phyloP scores from a whole-genome alignment of 148 eudicot genomes.

The Rhododendron molle region DNA sequence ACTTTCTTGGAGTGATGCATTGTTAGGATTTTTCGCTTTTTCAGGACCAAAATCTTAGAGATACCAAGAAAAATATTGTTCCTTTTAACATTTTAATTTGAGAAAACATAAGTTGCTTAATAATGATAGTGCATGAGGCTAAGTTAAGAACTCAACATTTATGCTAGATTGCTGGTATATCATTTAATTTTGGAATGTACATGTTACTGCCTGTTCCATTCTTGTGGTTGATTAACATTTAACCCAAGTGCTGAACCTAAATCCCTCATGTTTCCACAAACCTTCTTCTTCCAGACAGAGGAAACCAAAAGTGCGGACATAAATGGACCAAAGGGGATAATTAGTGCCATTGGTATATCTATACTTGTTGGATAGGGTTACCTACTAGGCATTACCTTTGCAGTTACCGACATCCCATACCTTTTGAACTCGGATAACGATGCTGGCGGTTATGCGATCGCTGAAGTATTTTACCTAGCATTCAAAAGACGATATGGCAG shows the following conservation, averaged over 20 bases:
- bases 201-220: neutral
- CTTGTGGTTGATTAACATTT: neutral
- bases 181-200: neutral
- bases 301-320: constrained; percentile 87
- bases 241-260: constrained; percentile 4
- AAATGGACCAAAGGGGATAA: constrained; percentile 95
- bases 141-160: neutral
- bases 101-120: neutral
- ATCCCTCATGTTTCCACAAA: constrained; percentile 4
- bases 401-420: constrained; percentile 73
- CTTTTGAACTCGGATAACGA: constrained; percentile 66
- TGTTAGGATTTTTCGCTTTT: neutral
- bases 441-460: constrained; percentile 96
- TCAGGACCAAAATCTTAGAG: neutral
- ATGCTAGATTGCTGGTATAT: neutral
- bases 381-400: constrained; percentile 87
- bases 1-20: neutral
- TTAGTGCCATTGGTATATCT: constrained; percentile 87
- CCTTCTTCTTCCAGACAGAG: constrained; percentile 58
- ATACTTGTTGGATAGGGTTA: constrained; percentile 91
- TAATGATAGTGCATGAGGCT: neutral
- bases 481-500: constrained; percentile 76
- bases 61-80: neutral
- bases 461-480: constrained; percentile 77
- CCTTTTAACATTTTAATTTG: neutral